These are phyloP conservation scores for Cercophora samala DNA, from an alignment of 495 filamentous ascomycete genomes.

Conservation along the genomic window DNA sequence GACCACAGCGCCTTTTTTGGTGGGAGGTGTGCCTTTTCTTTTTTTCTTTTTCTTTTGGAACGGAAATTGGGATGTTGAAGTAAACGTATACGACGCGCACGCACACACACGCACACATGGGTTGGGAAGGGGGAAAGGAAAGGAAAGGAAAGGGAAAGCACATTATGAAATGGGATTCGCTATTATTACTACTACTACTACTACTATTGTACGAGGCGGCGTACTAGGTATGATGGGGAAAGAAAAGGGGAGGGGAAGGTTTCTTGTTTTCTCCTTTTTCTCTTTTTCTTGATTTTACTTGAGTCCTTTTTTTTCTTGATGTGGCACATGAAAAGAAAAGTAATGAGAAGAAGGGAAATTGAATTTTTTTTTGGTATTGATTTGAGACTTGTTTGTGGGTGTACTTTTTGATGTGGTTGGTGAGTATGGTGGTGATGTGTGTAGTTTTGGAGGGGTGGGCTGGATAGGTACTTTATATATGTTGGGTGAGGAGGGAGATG, in stretches of 20 bases:
- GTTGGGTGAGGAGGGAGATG: neutral
- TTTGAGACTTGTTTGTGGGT: too few relatives aligned
- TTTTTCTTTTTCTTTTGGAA: too few relatives aligned
- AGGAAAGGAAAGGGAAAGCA: neutral
- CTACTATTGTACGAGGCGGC: neutral
- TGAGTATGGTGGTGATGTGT: neutral
- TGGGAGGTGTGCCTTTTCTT: too few relatives aligned
- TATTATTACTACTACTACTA: too few relatives aligned
- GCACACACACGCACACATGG: neutral
- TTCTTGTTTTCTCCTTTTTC: too few relatives aligned
- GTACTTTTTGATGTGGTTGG: neutral
- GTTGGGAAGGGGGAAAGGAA: neutral
- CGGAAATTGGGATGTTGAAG: neutral
- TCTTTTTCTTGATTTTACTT: neutral
- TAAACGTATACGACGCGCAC: neutral
- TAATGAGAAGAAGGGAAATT: slow-evolving; percentile 11
- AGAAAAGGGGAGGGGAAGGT: too few relatives aligned
- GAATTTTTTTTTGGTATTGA: neutral
- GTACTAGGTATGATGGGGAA: too few relatives aligned
- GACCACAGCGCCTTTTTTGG: neutral
- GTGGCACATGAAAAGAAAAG: slow-evolving; percentile 3
- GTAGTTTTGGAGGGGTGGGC: neutral
- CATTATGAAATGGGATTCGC: neutral
- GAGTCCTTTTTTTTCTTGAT: slow-evolving; percentile 6
- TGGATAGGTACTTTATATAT: neutral